Base-by-base conservation (phyloP, 2,329 filamentous ascomycete genomes). In the Alternaria brassicicola region DNA sequence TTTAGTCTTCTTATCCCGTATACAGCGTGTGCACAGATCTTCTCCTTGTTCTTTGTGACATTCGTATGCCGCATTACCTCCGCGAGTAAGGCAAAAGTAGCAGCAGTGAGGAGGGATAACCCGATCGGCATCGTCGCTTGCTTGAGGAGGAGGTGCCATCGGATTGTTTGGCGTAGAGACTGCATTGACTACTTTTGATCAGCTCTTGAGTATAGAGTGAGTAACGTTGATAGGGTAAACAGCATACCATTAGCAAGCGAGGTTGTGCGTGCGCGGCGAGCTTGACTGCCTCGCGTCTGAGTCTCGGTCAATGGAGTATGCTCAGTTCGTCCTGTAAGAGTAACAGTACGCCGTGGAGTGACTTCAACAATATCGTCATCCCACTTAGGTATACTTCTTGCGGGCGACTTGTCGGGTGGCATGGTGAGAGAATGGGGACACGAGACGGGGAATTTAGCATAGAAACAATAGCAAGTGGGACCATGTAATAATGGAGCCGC, bases 41-140 rank as follows among this genome's bases (percentile, higher is more conserved):
- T 61, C 36, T 5, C 59, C 57, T 8, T 52, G 17, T 19, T 53
- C 60, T 12, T 49, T 64, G 6, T 48, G 23, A 4, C 65, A 69
- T 4, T 61, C 47, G 26, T 61, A 69, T 2, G 62, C 63, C 5
- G 62, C 61, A 9, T 57, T 62, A 9, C 62, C 65, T 30, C 66
- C 66, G 4, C 63, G 63, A 15, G 51, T 62, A 4, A 47, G 60
- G 10, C 66, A 69, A 15, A 49, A 28, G 1, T 45, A 46, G 19
- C 65, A 69, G 19, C 63, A 69, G 19, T 61, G 21, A 33, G 10
- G 3, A 3, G 65, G 51, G 26, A 63, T 51, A 12, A 23, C 12
- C 2, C n/a, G 15, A 3, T 35, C 15, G 17, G 19, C 12, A 2
- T 28, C 42, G 6, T 49, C 38, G 3, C 17, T 33, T 9, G 33